Conservation (phyloP, 2,329 filamentous ascomycete species). For the Fusarium xyrophilum region DNA sequence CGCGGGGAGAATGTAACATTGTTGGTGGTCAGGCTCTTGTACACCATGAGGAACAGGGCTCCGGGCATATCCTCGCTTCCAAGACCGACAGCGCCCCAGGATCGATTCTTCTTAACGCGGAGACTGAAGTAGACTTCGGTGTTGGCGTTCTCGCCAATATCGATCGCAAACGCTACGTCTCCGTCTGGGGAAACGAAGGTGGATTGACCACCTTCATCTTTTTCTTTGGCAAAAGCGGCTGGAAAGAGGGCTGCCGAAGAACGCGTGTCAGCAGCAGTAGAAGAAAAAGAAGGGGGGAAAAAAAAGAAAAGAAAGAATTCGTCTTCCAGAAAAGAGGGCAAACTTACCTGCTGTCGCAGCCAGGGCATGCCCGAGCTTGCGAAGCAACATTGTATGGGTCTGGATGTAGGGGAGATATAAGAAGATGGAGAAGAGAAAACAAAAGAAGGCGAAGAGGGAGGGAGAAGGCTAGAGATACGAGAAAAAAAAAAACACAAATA, state of each 20-base stretch:
- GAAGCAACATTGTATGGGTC: constrained; percentile 41
- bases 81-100: constrained; percentile 64
- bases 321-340: not conserved
- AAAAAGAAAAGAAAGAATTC: not conserved
- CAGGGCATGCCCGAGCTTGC: constrained; percentile 42
- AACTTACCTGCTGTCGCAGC: constrained; percentile 41
- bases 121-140: constrained; percentile 63
- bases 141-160: constrained; percentile 55
- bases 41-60: constrained; percentile 62
- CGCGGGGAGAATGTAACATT: constrained; percentile 65
- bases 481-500: not conserved
- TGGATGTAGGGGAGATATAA: constrained; percentile 15
- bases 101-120: constrained; percentile 52
- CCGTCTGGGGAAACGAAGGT: constrained; percentile 54
- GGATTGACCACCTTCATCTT: constrained; percentile 47
- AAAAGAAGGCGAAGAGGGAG: not conserved
- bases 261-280: not conserved
- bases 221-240: constrained; percentile 36
- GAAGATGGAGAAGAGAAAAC: not conserved
- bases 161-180: constrained; percentile 57
- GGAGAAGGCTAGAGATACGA: not conserved
- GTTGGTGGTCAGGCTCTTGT: constrained; percentile 53
- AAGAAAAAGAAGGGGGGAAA: not conserved
- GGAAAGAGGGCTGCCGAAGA: constrained; percentile 38
- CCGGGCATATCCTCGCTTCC: constrained; percentile 60